Percentiles rank a stretch among this genome's conserved stretches.
Conservation (phyloP, 495 filamentous ascomycete species). For the Ramalina peruviana region DNA sequence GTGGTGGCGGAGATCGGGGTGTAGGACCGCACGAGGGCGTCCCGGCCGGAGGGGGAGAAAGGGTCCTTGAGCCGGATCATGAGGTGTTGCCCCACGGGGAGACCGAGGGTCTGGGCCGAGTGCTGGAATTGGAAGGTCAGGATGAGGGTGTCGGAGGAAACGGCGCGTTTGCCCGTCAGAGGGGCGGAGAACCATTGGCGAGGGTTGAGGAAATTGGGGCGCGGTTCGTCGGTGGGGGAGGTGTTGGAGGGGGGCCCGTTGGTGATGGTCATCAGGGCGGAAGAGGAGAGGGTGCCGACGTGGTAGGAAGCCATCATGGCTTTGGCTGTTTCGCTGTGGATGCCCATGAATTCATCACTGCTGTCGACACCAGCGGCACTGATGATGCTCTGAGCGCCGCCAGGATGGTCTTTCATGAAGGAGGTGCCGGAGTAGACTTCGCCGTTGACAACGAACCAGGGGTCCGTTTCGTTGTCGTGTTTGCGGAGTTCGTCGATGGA, state of each 20-base stretch:
- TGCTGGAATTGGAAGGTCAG: conserved; percentile 74
- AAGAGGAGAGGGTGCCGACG: conserved; percentile 59
- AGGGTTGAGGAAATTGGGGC: conserved; percentile 53
- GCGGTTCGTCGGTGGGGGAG: conserved; percentile 22
- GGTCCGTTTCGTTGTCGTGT: conserved; percentile 50
- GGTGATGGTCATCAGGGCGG: conserved; percentile 38
- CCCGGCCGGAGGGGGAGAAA: conserved; percentile 29
- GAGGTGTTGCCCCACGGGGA: conserved; percentile 82
- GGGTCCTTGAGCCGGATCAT: conserved; percentile 72
- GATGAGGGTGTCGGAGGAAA: conserved; percentile 73
- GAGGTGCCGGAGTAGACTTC: conserved; percentile 83
- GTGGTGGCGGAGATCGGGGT: conserved; percentile 64
- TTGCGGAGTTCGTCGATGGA: conserved; percentile 57
- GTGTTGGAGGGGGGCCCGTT: conserved; percentile 15
- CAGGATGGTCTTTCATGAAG: conserved; percentile 79
- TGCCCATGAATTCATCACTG: conserved; percentile 90
- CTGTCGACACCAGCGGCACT: conserved; percentile 71
- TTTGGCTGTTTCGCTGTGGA: conserved; percentile 89
- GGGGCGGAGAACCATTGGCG: conserved; percentile 56
- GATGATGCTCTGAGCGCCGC: conserved; percentile 77
- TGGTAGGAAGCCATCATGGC: conserved; percentile 84
- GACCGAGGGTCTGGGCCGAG: conserved; percentile 52
- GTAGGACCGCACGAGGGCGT: conserved; percentile 74
- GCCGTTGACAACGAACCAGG: conserved; percentile 88
- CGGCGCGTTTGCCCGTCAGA: conserved; percentile 45